Percentiles rank a stretch among this genome's conserved stretches.
phyloP scores from a whole-genome alignment of 768 basidiomycete species.

The Naganishia onofrii region DNA sequence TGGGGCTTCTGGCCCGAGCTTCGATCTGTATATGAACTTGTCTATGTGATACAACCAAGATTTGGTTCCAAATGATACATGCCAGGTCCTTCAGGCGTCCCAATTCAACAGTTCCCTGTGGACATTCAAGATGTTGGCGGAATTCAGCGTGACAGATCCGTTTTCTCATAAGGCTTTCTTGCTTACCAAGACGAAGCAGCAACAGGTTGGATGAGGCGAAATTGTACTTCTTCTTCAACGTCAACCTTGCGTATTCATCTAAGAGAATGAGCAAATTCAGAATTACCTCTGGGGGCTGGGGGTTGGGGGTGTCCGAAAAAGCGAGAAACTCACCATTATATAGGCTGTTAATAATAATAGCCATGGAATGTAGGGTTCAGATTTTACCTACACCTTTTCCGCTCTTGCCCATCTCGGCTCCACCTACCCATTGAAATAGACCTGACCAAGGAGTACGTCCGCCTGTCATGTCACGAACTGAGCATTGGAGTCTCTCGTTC shows the following conservation, averaged over 20 bases:
- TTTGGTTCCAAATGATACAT: not conserved
- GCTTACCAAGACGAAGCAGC: slow-evolving; percentile 30
- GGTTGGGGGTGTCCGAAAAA: no score
- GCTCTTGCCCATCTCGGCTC: no score
- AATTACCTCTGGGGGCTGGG: no score
- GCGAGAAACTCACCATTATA: slow-evolving; percentile 30
- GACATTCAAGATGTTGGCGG: not conserved
- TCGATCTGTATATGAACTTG: not conserved
- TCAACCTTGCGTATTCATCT: slow-evolving; percentile 30
- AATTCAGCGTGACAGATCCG: not conserved
- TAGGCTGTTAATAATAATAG: no score
- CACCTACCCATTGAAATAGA: slow-evolving; percentile 31
- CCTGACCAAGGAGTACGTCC: slow-evolving; percentile 32
- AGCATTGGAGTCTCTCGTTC: not conserved
- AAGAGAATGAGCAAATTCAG: not conserved
- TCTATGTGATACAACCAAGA: no score
- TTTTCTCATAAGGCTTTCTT: not conserved
- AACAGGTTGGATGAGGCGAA: slow-evolving; percentile 29
- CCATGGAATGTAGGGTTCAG: no score
- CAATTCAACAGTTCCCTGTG: not conserved
- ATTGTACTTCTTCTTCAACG: slow-evolving; percentile 33
- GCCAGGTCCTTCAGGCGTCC: no score
- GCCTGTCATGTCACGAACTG: not conserved
- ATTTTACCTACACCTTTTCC: no score
- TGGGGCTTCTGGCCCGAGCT: not conserved